Conservation (phyloP, 2,329 filamentous ascomycete species). For the Venturia asperata region DNA sequence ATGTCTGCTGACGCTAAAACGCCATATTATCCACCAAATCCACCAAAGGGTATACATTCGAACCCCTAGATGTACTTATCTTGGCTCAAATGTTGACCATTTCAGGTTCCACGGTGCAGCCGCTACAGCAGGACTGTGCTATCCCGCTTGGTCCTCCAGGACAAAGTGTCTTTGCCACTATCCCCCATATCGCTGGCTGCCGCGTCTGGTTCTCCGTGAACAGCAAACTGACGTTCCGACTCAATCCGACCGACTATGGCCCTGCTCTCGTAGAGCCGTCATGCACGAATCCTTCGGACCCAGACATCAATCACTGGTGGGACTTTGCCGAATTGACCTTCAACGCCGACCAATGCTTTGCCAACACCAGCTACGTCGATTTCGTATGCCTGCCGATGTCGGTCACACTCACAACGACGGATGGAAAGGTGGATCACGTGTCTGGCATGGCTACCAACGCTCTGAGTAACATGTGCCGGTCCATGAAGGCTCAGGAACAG, state of each 20-base stretch:
- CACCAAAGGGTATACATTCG: constrained; percentile 30
- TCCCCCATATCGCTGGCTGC: constrained; percentile 63
- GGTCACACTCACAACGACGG: constrained; percentile 38
- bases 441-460: constrained; percentile 53
- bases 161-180: constrained; percentile 50
- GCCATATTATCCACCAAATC: constrained; percentile 57
- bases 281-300: constrained; percentile 54
- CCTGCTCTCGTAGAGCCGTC: constrained; percentile 69
- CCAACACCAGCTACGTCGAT: constrained; percentile 65
- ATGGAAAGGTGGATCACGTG: constrained; percentile 39
- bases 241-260: constrained; percentile 64
- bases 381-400: constrained; percentile 52
- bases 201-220: constrained; percentile 65
- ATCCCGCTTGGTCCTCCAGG: constrained; percentile 60
- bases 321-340: constrained; percentile 44
- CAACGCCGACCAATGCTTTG: constrained; percentile 42
- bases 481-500: constrained; percentile 42
- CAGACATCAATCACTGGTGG: constrained; percentile 40
- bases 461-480: constrained; percentile 31
- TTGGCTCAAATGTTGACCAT: background rate
- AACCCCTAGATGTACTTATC: constrained; percentile 30
- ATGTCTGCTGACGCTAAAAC: constrained; percentile 60
- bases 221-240: constrained; percentile 55
- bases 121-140: constrained; percentile 51
- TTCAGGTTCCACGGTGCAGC: constrained; percentile 34